Percentiles rank a stretch among this genome's conserved stretches.
These are phyloP conservation scores for Pyrenopolyporus hunteri DNA, from an alignment of 495 filamentous ascomycete species.

Conservation along the genomic window DNA sequence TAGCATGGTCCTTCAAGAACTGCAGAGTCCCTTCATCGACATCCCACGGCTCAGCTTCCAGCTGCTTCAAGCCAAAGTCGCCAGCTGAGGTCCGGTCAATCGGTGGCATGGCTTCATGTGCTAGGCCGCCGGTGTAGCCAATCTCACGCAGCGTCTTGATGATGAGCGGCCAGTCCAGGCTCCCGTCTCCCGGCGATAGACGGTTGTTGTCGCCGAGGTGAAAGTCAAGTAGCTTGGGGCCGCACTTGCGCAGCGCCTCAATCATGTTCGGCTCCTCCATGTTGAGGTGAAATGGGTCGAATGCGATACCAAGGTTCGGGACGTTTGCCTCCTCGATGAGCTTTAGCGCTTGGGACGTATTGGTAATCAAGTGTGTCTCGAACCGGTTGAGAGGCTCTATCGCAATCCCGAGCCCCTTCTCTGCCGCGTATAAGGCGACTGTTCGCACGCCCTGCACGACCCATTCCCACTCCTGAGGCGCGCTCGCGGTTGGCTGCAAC, in stretches of 20 bases:
- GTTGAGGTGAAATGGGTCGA: slow-evolving; percentile 40
- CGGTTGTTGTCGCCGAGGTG: slow-evolving; percentile 42
- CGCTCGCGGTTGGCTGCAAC: slow-evolving; percentile 30
- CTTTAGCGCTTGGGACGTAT: slow-evolving; percentile 33
- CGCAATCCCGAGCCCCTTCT: slow-evolving; percentile 27
- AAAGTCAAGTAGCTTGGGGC: slow-evolving; percentile 32
- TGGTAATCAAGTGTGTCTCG: slow-evolving; percentile 40
- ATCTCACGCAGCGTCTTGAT: slow-evolving; percentile 29
- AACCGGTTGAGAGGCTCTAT: slow-evolving; percentile 42
- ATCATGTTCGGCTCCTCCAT: slow-evolving; percentile 39
- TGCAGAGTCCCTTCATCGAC: slow-evolving; percentile 32
- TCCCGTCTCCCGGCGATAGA: slow-evolving; percentile 37
- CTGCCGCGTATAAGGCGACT: slow-evolving; percentile 26
- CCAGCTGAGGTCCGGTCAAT: slow-evolving; percentile 36
- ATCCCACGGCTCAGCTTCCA: slow-evolving; percentile 29
- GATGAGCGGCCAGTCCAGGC: slow-evolving; percentile 35
- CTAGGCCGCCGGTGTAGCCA: slow-evolving; percentile 37
- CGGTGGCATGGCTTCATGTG: slow-evolving; percentile 39
- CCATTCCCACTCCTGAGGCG: slow-evolving; percentile 39
- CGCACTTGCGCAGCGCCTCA: slow-evolving; percentile 32
- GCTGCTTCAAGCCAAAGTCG: slow-evolving; percentile 20
- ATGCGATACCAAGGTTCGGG: slow-evolving; percentile 36
- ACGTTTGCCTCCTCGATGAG: slow-evolving; percentile 31
- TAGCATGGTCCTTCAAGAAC: slow-evolving; percentile 41
- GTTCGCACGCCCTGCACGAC: slow-evolving; percentile 37